phyloP scores from a whole-genome alignment of 371 early-diverging fungal species.

The Apophysomyces variabilis region DNA sequence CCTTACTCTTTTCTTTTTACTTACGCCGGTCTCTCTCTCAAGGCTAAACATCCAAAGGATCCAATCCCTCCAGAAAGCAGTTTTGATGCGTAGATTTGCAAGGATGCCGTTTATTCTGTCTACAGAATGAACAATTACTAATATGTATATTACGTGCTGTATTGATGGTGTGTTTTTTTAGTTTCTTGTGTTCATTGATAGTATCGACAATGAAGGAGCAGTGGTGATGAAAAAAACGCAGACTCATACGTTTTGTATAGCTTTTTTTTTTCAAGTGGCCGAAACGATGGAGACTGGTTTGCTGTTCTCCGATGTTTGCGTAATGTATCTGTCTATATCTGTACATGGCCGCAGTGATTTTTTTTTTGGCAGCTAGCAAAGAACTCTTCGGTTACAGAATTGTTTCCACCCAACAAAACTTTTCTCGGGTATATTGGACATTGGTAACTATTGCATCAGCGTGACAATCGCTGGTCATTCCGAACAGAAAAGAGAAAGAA shows the following conservation, averaged over 20 bases:
- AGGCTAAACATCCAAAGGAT: constrained; percentile 67
- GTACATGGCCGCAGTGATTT: too few relatives aligned
- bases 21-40: background rate
- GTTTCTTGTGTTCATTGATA: background rate
- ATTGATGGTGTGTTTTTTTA: constrained; percentile 1
- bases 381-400: too few relatives aligned
- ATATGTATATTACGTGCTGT: background rate
- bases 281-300: constrained; percentile 1
- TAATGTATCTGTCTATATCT: too few relatives aligned
- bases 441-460: too few relatives aligned
- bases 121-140: background rate
- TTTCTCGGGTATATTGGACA: too few relatives aligned
- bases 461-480: too few relatives aligned
- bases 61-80: constrained; percentile 50
- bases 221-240: background rate
- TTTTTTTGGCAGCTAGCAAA: too few relatives aligned
- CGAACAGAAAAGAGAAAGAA: too few relatives aligned
- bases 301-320: background rate
- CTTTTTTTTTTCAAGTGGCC: background rate
- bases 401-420: too few relatives aligned
- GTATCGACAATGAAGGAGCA: constrained; percentile 1
- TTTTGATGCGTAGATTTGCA: constrained; percentile 15
- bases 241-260: background rate
- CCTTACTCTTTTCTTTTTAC: too few relatives aligned
- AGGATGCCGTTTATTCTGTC: background rate